Evolutionary conservation across 2,329 filamentous ascomycete genomes (phyloP), one percentile per base, ranked within the genome.

Genomic region (Aureobasidium sp.): DNA sequence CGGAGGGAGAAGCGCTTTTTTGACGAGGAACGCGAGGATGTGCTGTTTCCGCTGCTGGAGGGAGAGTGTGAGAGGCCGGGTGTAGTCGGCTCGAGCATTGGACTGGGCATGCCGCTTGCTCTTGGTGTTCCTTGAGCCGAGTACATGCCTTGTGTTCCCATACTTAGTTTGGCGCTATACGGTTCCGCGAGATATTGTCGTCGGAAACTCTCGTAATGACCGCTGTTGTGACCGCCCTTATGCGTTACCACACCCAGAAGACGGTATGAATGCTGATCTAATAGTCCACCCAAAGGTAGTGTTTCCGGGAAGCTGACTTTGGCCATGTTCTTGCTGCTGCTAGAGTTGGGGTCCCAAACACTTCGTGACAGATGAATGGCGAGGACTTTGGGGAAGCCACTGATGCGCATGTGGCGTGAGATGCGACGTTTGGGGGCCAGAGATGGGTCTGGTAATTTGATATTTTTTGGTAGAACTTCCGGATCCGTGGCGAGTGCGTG

Each of bases 191-290:
- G 77, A 63, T 90, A 88, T 74, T 97, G 94, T 41, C 94, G 84
- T 37, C 94, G 84, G 74, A 97, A 97, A 0, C 92, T 93, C 74
- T 99, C 94, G 76, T 99, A 99, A 72, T 99, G 94, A 0, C 94
- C 94, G 69, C 92, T 96, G 71, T 96, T 88, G 73, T 99, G 94
- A 65, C 90, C 95, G 41, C 94, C 94, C 70, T 96, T 96, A 72
- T 99, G 94, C 26, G 90, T 96, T 39, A 99, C 91, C 39, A 96
- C 84, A 13, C 88, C 91, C 0, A 96, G 82, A 5, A 99, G 80
- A 69, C 87, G 90, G 75, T 97, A 99, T 71, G 84, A 88, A 66
- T 86, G 88, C 70, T 88, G 86, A 62, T 88, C 83, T 47, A 94
- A 76, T 27, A 97, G 78, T 0, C 91, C 86, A 1, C 94, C 94